Evolutionary conservation across 345 rosid species (phyloP).

Genomic region (Eucalyptus microcorys): DNA sequence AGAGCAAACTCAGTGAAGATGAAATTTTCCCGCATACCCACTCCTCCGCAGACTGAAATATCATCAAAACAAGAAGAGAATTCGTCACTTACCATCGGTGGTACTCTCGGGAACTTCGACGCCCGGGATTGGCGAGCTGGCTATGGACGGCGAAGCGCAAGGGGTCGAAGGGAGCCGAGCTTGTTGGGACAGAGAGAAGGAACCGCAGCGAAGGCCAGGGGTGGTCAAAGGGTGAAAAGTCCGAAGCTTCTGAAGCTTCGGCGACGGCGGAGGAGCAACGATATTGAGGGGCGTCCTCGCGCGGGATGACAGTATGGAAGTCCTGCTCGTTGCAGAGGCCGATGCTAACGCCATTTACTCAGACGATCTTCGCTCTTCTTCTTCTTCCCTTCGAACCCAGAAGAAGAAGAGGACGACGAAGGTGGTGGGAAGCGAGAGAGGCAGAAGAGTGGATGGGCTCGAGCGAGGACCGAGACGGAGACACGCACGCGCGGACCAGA

Average conservation of each 20-base stretch:
- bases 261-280: background rate
- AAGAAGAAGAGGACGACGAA: background rate
- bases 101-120: background rate
- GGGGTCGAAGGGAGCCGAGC: background rate
- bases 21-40: background rate
- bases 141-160: background rate
- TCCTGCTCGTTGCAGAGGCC: conserved; percentile 7
- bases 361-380: background rate
- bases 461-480: background rate
- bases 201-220: background rate
- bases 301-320: background rate
- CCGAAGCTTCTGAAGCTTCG: background rate
- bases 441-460: background rate
- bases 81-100: background rate
- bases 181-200: background rate
- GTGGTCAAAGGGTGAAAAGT: background rate
- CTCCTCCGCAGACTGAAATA: background rate
- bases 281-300: background rate
- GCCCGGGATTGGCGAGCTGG: background rate
- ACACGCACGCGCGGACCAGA: background rate
- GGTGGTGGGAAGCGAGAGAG: background rate
- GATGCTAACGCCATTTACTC: conserved; percentile 9
- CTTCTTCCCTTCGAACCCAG: background rate
- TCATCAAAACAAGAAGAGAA: background rate
- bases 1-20: background rate